Base-by-base conservation (phyloP, 2,329 filamentous ascomycete species). In the Fusarium phyllophilum region DNA sequence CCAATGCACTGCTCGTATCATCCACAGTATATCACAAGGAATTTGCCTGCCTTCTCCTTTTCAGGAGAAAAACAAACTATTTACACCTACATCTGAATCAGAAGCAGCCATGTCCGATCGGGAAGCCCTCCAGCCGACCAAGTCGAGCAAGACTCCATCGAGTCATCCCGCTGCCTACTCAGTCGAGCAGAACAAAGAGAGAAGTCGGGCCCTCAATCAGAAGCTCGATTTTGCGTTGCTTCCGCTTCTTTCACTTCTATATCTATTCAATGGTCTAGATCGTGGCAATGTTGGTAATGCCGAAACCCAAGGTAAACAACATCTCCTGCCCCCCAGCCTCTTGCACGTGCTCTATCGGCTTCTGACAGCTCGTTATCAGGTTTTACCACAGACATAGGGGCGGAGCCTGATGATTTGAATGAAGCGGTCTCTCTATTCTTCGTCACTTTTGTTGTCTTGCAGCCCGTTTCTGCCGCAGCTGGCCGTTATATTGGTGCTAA, bases 261-360 rank as follows among this genome's bases (percentile, higher is more conserved):
- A 84, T 49, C 76, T 84, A 7, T 82, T 84, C 68, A 85, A 85
- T 62, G 81, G 82, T 4, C 78, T 85, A 5, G 83, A 85, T 66
- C 79, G 82, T 38, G 79, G 81, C 29, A 85, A 85, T 34, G 78
- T 85, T 38, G 83, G 83, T 34, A 85, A 85, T 66, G 83, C 83
- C 11, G 80, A 83, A 66, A 81, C 83, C 9, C 75, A 82, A 77
- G 77, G 82, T 82, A 59, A 60, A 34, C 18, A n/a, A 12, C 20
- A 48, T 24, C 15, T 7, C 42, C 20, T 42, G 9, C 34, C 31
- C 39, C 18, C n/a, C 24, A 26, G 36, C 33, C 36, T 20, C 54
- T 36, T 34, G 24, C 17, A 10, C 14, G 17, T 48, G 20, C 33
- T 38, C 22, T 13, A 31, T 39, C n/a, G 18, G 29, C 59, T 22